Evolutionary conservation across 441 rosid genomes (phyloP).

Genomic region (Pelargonium australe): DNA sequence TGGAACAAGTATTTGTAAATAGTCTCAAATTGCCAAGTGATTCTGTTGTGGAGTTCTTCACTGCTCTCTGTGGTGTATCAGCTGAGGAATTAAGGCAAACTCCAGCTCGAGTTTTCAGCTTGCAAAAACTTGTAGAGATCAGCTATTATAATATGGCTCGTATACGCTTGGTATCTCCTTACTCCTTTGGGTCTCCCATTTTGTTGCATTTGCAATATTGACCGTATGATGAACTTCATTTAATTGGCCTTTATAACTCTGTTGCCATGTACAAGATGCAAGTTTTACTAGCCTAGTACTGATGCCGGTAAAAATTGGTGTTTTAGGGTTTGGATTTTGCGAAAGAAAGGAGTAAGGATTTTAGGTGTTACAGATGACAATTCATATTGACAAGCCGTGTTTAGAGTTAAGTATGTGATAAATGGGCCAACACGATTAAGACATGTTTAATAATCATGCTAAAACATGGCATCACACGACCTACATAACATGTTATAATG

Average conservation of each 20-base stretch:
- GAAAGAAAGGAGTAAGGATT: neutral
- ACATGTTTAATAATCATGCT: too few species aligned
- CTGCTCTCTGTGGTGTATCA: conserved; percentile 96
- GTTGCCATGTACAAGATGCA: conserved; percentile 9
- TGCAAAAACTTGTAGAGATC: conserved; percentile 99
- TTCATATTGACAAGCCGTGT: too few species aligned
- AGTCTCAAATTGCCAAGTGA: conserved; percentile 93
- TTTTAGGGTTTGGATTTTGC: neutral
- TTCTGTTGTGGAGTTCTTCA: conserved; percentile 90
- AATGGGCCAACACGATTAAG: too few species aligned
- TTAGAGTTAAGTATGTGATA: too few species aligned
- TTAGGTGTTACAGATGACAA: neutral
- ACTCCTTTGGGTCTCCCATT: conserved; percentile 8
- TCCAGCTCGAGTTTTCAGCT: conserved; percentile 98
- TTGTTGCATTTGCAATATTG: conserved; percentile 8
- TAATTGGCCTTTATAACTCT: conserved; percentile 13
- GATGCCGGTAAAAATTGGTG: neutral
- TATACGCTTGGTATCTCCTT: conserved; percentile 81
- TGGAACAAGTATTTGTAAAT: conserved; percentile 89
- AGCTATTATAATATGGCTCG: conserved; percentile 99
- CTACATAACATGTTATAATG: too few species aligned
- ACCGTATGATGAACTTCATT: conserved; percentile 7
- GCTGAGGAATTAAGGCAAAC: conserved; percentile 95
- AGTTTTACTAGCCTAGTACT: neutral
- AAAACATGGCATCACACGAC: too few species aligned